Evolutionary conservation across 257 asterid species (phyloP).

Genomic region (Capsicum baccatum): DNA sequence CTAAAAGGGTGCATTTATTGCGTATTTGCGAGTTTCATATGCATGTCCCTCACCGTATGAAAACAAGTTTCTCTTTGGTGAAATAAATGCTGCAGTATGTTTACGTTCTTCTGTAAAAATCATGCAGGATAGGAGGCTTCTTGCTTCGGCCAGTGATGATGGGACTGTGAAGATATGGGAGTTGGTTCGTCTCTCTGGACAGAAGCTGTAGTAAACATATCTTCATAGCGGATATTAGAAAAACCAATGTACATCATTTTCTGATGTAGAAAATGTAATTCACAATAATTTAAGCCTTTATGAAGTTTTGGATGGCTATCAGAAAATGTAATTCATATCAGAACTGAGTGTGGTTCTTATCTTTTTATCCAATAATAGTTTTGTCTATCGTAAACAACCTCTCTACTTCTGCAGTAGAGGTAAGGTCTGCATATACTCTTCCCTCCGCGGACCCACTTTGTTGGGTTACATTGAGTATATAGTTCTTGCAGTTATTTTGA

Average conservation of each 20-base stretch:
- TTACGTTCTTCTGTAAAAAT: constrained; percentile 27
- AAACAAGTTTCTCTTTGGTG: constrained; percentile 8
- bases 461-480: too few species aligned
- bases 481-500: too few species aligned
- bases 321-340: neutral
- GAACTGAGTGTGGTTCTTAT: neutral
- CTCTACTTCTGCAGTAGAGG: too few species aligned
- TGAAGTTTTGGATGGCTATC: neutral
- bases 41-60: neutral
- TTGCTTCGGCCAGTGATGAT: constrained; percentile 95
- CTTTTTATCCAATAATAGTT: neutral
- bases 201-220: constrained; percentile 29
- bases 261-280: neutral
- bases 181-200: constrained; percentile 41
- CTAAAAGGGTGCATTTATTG: neutral
- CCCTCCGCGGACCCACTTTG: too few species aligned
- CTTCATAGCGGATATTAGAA: neutral
- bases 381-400: neutral
- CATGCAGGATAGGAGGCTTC: constrained; percentile 60
- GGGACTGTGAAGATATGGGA: constrained; percentile 95
- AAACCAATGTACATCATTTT: neutral
- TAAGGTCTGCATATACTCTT: too few species aligned
- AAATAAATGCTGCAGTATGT: neutral
- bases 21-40: neutral
- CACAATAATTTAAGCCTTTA: neutral